Evolutionary conservation across 495 filamentous ascomycete species (phyloP).

Genomic region (Tuber indicum): DNA sequence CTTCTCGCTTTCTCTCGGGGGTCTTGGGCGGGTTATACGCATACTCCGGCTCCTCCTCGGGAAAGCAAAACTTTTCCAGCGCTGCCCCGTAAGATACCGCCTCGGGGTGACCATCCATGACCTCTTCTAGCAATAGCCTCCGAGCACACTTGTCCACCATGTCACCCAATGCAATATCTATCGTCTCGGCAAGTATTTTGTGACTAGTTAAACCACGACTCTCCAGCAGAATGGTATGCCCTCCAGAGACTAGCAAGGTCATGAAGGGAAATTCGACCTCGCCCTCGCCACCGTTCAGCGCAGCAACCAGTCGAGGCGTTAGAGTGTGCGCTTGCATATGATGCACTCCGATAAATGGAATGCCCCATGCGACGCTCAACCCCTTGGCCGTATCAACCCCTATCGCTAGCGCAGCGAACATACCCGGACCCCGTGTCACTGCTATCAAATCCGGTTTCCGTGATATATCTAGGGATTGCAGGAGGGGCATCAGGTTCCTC

Average conservation of each 20-base stretch:
- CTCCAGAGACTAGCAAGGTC: constrained; percentile 83
- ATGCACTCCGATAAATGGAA: constrained; percentile 77
- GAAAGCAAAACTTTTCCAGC: constrained; percentile 74
- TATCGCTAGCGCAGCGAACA: constrained; percentile 64
- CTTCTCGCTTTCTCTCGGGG: constrained; percentile 38
- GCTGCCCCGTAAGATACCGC: constrained; percentile 66
- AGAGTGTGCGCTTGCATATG: constrained; percentile 97
- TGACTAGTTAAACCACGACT: constrained; percentile 62
- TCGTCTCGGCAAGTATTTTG: constrained; percentile 59
- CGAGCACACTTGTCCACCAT: constrained; percentile 78
- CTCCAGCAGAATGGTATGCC: constrained; percentile 79
- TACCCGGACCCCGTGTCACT: constrained; percentile 84
- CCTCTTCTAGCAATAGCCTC: constrained; percentile 55
- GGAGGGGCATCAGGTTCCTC: constrained; percentile 56
- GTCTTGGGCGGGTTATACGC: constrained; percentile 31
- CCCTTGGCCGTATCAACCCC: constrained; percentile 85
- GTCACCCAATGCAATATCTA: constrained; percentile 76
- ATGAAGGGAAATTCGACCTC: constrained; percentile 67
- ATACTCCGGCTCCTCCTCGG: constrained; percentile 41
- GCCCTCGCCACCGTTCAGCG: constrained; percentile 44
- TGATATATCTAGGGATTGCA: constrained; percentile 50
- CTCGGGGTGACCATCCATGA: constrained; percentile 35
- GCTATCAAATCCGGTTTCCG: constrained; percentile 70
- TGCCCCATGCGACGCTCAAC: constrained; percentile 70
- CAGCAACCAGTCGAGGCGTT: constrained; percentile 71